phyloP scores from a whole-genome alignment of 441 rosid genomes.

The Codiaeum variegatum region DNA sequence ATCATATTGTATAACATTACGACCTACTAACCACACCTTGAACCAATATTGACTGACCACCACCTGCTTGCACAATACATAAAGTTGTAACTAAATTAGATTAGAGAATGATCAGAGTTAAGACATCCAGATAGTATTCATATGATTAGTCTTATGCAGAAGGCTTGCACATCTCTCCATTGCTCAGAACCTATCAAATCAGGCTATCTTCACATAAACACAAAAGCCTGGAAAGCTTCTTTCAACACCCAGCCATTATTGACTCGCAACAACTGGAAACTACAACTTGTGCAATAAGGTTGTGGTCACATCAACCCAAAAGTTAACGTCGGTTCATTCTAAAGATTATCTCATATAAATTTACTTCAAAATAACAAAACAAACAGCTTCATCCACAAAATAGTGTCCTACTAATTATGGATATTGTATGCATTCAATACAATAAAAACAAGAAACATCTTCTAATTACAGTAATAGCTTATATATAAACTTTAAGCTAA shows the following conservation, averaged over 20 bases:
- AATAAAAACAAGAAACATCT: slow-evolving; percentile 22
- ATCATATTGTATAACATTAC: too few species aligned
- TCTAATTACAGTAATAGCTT: slow-evolving; percentile 52
- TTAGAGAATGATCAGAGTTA: not conserved
- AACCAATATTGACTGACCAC: too few species aligned
- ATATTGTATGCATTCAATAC: slow-evolving; percentile 29
- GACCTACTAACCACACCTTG: too few species aligned
- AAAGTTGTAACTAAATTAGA: not conserved
- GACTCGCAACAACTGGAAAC: slow-evolving; percentile 31
- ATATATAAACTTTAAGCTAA: slow-evolving; percentile 36
- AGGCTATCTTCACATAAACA: slow-evolving; percentile 17
- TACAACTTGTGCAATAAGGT: too few species aligned
- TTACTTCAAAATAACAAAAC: slow-evolving; percentile 11
- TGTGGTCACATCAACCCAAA: slow-evolving; percentile 9
- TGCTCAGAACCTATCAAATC: not conserved
- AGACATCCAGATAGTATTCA: too few species aligned
- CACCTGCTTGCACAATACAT: not conserved
- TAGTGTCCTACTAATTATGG: slow-evolving; percentile 34
- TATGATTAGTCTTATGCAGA: too few species aligned
- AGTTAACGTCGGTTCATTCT: slow-evolving; percentile 4
- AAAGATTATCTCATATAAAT: slow-evolving; percentile 16
- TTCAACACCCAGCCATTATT: not conserved
- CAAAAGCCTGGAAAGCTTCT: slow-evolving; percentile 12
- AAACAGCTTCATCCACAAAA: slow-evolving; percentile 18
- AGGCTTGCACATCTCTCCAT: not conserved